Conservation (phyloP, 2,329 filamentous ascomycete genomes). For the Pestalotiopsis sp. region DNA sequence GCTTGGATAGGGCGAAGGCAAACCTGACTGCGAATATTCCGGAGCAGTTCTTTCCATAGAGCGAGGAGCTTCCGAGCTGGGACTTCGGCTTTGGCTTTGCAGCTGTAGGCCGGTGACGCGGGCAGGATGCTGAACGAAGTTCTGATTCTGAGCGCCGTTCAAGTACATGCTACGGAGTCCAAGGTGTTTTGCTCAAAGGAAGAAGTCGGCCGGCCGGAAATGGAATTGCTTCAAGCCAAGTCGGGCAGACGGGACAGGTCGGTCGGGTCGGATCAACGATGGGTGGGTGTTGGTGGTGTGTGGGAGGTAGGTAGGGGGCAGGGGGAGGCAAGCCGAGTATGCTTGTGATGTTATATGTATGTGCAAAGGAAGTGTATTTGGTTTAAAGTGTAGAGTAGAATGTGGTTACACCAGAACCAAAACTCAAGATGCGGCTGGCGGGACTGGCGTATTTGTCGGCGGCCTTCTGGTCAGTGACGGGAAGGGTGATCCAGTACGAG, state of each 20-base stretch:
- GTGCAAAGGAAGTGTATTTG: conserved; percentile 16
- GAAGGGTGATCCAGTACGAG: conserved; percentile 28
- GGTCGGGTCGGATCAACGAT: conserved; percentile 19
- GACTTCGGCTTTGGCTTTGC: conserved; percentile 23
- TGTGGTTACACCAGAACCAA: conserved; percentile 30
- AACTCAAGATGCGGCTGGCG: conserved; percentile 33
- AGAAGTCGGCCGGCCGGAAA: conserved; percentile 1
- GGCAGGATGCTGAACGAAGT: conserved; percentile 31
- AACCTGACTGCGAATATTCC: conserved; percentile 87
- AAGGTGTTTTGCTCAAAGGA: conserved; percentile 1
- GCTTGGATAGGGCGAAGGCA: conserved; percentile 71
- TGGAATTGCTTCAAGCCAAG: neutral
- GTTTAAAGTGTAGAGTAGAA: conserved; percentile 25
- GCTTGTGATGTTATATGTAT: conserved; percentile 21
- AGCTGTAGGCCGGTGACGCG: conserved; percentile 26
- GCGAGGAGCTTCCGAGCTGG: conserved; percentile 25
- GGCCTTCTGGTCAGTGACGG: conserved; percentile 29
- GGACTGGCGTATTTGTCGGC: conserved; percentile 38
- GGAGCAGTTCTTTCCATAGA: conserved; percentile 62
- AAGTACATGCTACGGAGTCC: conserved; percentile 9
- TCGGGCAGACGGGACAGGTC: conserved; percentile 25
- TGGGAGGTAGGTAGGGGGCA: neutral
- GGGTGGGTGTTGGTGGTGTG: conserved; percentile 13
- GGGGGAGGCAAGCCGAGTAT: conserved; percentile 16
- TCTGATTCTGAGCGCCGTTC: conserved; percentile 18